These are phyloP conservation scores for Rhododendron ovatum DNA, from an alignment of 148 eudicot genomes.

Conservation along the genomic window DNA sequence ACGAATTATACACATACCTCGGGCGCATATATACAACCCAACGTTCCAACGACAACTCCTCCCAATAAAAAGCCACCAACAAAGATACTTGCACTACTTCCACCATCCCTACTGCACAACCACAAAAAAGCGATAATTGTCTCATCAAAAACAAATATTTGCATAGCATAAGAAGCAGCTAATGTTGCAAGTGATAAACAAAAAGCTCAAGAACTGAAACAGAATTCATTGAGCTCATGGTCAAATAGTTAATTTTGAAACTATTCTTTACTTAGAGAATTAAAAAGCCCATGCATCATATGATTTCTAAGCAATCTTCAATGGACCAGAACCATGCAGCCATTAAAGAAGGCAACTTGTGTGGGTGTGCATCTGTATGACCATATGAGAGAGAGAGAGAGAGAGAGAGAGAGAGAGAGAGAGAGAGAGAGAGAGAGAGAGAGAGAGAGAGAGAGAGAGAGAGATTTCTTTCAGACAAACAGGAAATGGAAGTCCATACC, in stretches of 20 bases:
- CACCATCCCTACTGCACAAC: constrained; percentile 33
- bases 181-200: neutral
- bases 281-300: neutral
- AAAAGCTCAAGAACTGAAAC: constrained; percentile 4
- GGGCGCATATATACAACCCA: constrained; percentile 64
- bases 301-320: neutral
- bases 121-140: neutral
- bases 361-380: neutral
- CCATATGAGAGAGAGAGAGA: neutral
- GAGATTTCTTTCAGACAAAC: neutral
- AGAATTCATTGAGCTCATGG: neutral
- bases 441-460: neutral
- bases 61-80: constrained; percentile 73
- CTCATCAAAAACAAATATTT: neutral
- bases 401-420: neutral
- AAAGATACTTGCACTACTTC: constrained; percentile 44
- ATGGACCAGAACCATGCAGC: neutral
- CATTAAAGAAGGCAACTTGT: neutral
- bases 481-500: neutral
- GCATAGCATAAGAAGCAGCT: neutral
- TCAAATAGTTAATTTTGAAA: neutral
- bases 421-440: neutral
- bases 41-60: constrained; percentile 65
- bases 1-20: constrained; percentile 35
- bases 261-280: neutral